These are phyloP conservation scores for Cladophialophora bantiana DNA, from an alignment of 2,329 filamentous ascomycete species.

Conservation along the genomic window DNA sequence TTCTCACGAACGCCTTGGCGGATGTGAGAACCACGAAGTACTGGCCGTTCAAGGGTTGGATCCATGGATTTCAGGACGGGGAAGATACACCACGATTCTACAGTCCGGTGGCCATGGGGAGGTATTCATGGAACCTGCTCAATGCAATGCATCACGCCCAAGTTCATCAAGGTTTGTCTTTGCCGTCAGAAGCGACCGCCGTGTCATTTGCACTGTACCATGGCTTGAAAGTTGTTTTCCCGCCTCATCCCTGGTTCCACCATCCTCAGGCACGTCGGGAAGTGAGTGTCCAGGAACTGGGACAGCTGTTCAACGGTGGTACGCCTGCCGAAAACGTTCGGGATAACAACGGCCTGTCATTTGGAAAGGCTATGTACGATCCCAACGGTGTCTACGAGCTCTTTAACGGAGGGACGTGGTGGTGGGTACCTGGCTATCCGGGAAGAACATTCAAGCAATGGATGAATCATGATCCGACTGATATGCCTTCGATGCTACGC, in stretches of 20 bases:
- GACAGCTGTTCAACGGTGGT: constrained; percentile 79
- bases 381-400: constrained; percentile 26
- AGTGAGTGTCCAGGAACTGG: constrained; percentile 81
- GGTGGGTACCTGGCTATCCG: constrained; percentile 84
- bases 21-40: constrained; percentile 70
- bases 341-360: constrained; percentile 71
- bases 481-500: constrained; percentile 60
- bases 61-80: constrained; percentile 67
- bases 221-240: constrained; percentile 76
- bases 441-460: constrained; percentile 82
- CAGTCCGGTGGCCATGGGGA: constrained; percentile 73
- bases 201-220: constrained; percentile 73
- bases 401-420: constrained; percentile 84
- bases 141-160: constrained; percentile 25
- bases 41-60: constrained; percentile 74
- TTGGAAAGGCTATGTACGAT: constrained; percentile 86
- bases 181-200: constrained; percentile 78
- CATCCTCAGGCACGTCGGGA: constrained; percentile 70
- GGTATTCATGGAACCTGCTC: constrained; percentile 68
- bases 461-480: constrained; percentile 80
- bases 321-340: constrained; percentile 39
- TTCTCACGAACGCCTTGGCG: constrained; percentile 78
- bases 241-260: constrained; percentile 55
- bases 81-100: constrained; percentile 65
- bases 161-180: constrained; percentile 66